Base-by-base conservation (phyloP, 176 grass and related monocot genomes). In the Miscanthus lutarioriparius region DNA sequence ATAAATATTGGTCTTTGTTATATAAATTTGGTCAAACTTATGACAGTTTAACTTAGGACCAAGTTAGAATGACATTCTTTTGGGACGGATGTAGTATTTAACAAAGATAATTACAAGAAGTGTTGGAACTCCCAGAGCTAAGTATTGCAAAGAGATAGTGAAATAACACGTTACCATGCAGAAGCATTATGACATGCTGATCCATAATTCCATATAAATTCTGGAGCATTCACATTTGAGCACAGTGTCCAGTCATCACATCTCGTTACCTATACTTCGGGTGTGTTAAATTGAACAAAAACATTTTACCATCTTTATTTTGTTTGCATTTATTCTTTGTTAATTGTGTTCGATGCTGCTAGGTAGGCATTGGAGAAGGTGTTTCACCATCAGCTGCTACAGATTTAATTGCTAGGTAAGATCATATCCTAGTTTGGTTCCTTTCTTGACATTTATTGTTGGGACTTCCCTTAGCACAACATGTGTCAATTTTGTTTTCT, bases 341-440 rank as follows among this genome's bases (percentile, higher is more conserved):
- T 39, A 43, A 37, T 83, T 83, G 44, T 88, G 41, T 86, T 81
- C 23, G 41, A 83, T 80, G 82, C 71, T 80, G 79, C 79, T 87
- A 98, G 96, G 96, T 98, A 72, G 96, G 96, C 64, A 84, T 98
- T 82, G 96, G 96, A 85, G 96, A 98, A 92, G 96, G 96, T 94
- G 96, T 98, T 71, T 98, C 96, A 53, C 96, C 96, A 74, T 98
- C 96, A 87, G 96, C 96, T 59, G 96, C 96, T 83, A 98, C 96
- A 86, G 96, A 95, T 80, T 85, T 98, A 79, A 95, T 98, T 89
- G 91, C 91, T 69, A 95, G 93, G 96, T 53, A 92, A 92, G 82
- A 80, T 45, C 15, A 68, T 78, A 82, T 86, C 36, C 28, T 73
- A 74, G 33, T 79, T 83, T 79, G 2, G 54, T 78, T 82, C 78